Conservation (phyloP, 2,329 filamentous ascomycete species). For the Cordyceps fumosorosea region DNA sequence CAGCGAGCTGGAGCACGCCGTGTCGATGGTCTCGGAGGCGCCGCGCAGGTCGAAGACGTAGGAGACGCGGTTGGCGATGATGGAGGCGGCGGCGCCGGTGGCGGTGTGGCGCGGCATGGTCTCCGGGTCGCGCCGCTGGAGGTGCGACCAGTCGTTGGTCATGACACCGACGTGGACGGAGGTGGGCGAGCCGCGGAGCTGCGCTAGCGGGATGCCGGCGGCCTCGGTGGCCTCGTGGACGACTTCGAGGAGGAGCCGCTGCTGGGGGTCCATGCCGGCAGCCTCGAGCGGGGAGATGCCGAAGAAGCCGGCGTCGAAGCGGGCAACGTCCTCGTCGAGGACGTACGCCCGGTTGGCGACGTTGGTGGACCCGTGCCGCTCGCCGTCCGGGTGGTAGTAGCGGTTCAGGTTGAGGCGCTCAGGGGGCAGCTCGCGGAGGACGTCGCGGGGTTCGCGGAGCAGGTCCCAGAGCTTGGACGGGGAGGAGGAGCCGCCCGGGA, state of each 20-base stretch:
- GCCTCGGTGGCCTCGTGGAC: conserved; percentile 26
- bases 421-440: conserved; percentile 12
- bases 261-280: conserved; percentile 28
- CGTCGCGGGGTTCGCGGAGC: conserved; percentile 21
- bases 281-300: conserved; percentile 38
- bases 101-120: neutral
- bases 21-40: conserved; percentile 42
- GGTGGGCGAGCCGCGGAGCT: conserved; percentile 1
- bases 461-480: conserved; percentile 32
- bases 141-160: conserved; percentile 23
- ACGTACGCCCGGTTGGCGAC: neutral
- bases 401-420: neutral
- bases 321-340: neutral
- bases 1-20: conserved; percentile 42
- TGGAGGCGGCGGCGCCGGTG: conserved; percentile 18
- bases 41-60: conserved; percentile 47
- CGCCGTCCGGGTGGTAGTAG: neutral
- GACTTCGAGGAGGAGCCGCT: conserved; percentile 24
- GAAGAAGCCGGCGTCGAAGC: conserved; percentile 41
- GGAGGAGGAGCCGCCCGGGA: conserved; percentile 28
- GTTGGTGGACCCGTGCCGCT: conserved; percentile 17
- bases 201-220: conserved; percentile 8
- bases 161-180: conserved; percentile 21
- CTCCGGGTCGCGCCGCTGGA: conserved; percentile 20
- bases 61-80: conserved; percentile 40